phyloP scores from a whole-genome alignment of 2,329 filamentous ascomycete species.

The Colletotrichum orbiculare region DNA sequence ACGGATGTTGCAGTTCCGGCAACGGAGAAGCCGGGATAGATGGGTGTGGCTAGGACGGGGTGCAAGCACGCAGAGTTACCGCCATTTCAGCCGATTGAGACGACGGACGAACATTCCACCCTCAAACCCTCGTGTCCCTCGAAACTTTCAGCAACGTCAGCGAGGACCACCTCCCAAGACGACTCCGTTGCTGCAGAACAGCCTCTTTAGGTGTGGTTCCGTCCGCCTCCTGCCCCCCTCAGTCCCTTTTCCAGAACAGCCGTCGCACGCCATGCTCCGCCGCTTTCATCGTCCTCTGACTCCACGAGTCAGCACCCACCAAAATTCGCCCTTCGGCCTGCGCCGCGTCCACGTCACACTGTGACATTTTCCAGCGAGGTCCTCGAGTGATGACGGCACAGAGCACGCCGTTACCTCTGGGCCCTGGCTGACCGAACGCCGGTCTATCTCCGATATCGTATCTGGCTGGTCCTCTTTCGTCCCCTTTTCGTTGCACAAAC shows the following conservation, averaged over 20 bases:
- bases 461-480: conserved; percentile 25
- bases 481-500: conserved; percentile 2
- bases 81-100: conserved; percentile 26
- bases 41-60: not conserved
- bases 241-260: not conserved
- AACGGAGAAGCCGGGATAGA: conserved; percentile 14
- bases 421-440: conserved; percentile 14
- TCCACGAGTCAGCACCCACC: conserved; percentile 24
- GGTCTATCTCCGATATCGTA: conserved; percentile 39
- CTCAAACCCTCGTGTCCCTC: conserved; percentile 5
- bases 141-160: conserved; percentile 11
- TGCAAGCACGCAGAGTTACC: conserved; percentile 12
- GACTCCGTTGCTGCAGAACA: conserved; percentile 1
- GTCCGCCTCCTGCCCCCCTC: not conserved
- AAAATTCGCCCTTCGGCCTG: not conserved
- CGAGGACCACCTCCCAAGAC: not conserved
- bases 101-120: conserved; percentile 27
- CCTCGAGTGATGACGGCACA: conserved; percentile 15
- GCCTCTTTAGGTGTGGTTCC: conserved; percentile 4
- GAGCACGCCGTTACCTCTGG: not conserved
- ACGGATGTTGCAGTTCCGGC: not conserved
- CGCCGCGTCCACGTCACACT: conserved; percentile 27
- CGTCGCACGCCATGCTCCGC: conserved; percentile 29
- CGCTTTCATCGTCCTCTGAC: conserved; percentile 29
- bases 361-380: conserved; percentile 2